Percentiles rank a stretch among this genome's conserved stretches.
These are phyloP conservation scores for Dryas alaskensis DNA, from an alignment of 306 rosid species.

Conservation along the genomic window DNA sequence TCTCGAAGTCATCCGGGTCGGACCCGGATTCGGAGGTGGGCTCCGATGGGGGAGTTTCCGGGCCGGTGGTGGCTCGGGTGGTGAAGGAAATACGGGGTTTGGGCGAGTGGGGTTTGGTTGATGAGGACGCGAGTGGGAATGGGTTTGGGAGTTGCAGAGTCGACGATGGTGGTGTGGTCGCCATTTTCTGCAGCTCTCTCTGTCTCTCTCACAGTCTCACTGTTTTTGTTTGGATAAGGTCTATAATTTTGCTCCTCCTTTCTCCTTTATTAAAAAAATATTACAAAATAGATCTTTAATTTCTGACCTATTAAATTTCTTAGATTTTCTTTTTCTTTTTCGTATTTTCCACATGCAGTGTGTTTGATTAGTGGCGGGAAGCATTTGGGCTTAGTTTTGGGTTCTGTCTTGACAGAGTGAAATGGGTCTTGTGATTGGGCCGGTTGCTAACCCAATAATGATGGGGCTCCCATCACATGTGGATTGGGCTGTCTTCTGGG, in stretches of 20 bases:
- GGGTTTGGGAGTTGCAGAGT: conserved; percentile 46
- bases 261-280: background rate
- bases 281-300: background rate
- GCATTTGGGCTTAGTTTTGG: too few relatives aligned
- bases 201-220: background rate
- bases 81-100: conserved; percentile 37
- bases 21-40: conserved; percentile 28
- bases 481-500: too few relatives aligned
- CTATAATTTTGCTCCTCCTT: too few relatives aligned
- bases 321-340: background rate
- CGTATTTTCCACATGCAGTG: too few relatives aligned
- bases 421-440: too few relatives aligned
- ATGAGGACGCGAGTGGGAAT: conserved; percentile 36
- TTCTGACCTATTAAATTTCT: background rate
- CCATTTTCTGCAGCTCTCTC: conserved; percentile 40
- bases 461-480: too few relatives aligned
- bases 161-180: conserved; percentile 38
- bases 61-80: conserved; percentile 50
- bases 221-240: conserved; percentile 28
- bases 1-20: conserved; percentile 22
- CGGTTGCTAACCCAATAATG: too few relatives aligned
- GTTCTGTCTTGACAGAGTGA: too few relatives aligned
- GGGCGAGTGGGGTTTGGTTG: conserved; percentile 37
- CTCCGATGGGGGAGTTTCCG: conserved; percentile 49
- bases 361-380: too few relatives aligned